These are phyloP conservation scores for Aegilops bicornis DNA, from an alignment of 176 grass and related monocot species.

Conservation along the genomic window DNA sequence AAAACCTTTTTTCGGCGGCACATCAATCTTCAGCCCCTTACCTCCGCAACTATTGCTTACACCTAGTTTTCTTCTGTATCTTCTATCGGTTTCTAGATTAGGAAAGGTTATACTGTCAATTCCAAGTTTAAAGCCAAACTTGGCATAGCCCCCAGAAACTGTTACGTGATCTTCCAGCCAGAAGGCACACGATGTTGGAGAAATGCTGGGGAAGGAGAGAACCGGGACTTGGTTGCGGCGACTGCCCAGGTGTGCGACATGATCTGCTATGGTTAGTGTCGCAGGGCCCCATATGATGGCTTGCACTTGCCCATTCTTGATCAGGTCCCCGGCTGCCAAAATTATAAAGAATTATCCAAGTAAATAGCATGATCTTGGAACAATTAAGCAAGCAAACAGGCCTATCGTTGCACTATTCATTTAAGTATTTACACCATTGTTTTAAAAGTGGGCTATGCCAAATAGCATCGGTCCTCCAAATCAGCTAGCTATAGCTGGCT, in stretches of 20 bases:
- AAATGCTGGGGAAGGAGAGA: conserved; percentile 35
- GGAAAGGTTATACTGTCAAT: not conserved
- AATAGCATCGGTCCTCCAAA: too few species aligned
- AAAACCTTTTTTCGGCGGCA: conserved; percentile 50
- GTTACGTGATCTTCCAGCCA: not conserved
- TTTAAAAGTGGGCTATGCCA: too few species aligned
- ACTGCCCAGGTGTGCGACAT: not conserved
- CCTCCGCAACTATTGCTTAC: too few species aligned
- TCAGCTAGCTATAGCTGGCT: too few species aligned
- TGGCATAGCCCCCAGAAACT: not conserved
- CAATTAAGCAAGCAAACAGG: too few species aligned
- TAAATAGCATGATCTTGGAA: not conserved
- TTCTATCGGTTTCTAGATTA: not conserved
- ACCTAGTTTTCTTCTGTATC: not conserved
- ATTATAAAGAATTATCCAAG: not conserved
- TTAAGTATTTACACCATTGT: not conserved
- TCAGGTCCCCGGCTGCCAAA: conserved; percentile 34
- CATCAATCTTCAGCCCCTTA: conserved; percentile 39
- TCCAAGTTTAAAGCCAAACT: not conserved
- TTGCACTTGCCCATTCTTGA: conserved; percentile 34
- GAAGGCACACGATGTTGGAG: not conserved
- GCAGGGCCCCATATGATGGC: conserved; percentile 38
- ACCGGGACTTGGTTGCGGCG: conserved; percentile 17
- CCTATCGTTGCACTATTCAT: not conserved
- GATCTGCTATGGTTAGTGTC: conserved; percentile 20